These are phyloP conservation scores for Colletotrichum nymphaeae DNA, from an alignment of 2,329 filamentous ascomycete species.

Conservation along the genomic window DNA sequence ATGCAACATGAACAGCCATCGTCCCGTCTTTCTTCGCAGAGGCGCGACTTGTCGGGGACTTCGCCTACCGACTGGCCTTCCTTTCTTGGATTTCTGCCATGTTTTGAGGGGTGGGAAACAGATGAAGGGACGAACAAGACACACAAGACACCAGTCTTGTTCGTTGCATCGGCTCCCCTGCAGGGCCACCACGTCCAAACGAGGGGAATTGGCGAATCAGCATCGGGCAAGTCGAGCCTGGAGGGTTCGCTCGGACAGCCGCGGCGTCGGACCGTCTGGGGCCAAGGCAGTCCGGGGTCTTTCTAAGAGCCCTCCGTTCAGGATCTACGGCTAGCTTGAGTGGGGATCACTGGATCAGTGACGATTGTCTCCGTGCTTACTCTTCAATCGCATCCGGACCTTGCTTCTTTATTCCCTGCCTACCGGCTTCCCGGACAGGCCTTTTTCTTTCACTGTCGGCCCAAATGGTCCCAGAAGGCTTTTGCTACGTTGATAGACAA, in stretches of 20 bases:
- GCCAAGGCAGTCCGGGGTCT: constrained; percentile 16
- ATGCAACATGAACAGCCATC: background rate
- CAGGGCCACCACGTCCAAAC: background rate
- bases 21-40: background rate
- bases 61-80: background rate
- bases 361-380: background rate
- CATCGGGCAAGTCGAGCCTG: background rate
- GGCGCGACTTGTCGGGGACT: background rate
- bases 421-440: background rate
- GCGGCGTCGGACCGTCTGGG: constrained; percentile 23
- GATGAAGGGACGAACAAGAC: constrained; percentile 1
- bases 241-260: constrained; percentile 20
- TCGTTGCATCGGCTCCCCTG: constrained; percentile 10
- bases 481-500: background rate
- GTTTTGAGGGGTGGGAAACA: background rate
- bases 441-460: background rate
- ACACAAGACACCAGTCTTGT: background rate
- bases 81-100: background rate
- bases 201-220: constrained; percentile 26
- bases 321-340: constrained; percentile 21
- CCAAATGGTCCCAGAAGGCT: background rate
- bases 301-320: constrained; percentile 4
- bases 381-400: constrained; percentile 20
- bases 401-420: background rate
- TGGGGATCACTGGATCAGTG: constrained; percentile 8